These are phyloP conservation scores for Chaetomiaceae sp. DNA, from an alignment of 2,329 filamentous ascomycete genomes.

Conservation along the genomic window DNA sequence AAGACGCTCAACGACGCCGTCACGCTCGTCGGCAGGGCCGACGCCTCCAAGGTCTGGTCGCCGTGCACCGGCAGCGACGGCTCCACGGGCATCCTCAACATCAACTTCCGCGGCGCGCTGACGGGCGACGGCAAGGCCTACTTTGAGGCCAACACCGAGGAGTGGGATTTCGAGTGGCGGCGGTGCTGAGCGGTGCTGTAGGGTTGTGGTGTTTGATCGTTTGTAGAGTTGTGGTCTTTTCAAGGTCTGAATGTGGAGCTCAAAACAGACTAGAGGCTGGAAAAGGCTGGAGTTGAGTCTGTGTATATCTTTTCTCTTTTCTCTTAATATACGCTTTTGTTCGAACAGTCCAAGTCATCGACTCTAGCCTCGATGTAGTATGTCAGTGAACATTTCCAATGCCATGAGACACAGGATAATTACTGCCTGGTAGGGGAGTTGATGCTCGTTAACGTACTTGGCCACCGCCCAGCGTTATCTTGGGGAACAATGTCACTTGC, in stretches of 20 bases:
- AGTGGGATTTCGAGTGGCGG: constrained; percentile 36
- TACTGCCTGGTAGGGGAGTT: too few species aligned
- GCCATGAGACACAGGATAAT: too few species aligned
- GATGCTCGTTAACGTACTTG: too few species aligned
- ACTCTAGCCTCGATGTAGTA: too few species aligned
- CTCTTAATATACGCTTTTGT: too few species aligned
- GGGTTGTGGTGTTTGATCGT: neutral
- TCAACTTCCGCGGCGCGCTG: constrained; percentile 39
- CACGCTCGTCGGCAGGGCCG: constrained; percentile 30
- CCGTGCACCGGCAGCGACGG: constrained; percentile 33
- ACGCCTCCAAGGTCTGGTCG: constrained; percentile 32
- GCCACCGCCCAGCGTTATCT: too few species aligned
- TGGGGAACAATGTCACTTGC: too few species aligned
- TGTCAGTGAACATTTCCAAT: too few species aligned
- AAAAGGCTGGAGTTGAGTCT: neutral
- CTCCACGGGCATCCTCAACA: constrained; percentile 36
- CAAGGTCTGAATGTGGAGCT: neutral
- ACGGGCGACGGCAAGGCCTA: constrained; percentile 30
- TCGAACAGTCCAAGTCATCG: too few species aligned
- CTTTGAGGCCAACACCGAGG: constrained; percentile 36
- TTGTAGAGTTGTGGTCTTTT: too few species aligned
- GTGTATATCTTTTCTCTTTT: constrained; percentile 27
- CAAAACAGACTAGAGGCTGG: neutral
- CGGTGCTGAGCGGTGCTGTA: constrained; percentile 31
- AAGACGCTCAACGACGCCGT: constrained; percentile 29